A percentile compares a stretch with the other conserved stretches of the same genome.
phyloP scores from a whole-genome alignment of 371 early-diverging fungal genomes.

The Mucor sp. region DNA sequence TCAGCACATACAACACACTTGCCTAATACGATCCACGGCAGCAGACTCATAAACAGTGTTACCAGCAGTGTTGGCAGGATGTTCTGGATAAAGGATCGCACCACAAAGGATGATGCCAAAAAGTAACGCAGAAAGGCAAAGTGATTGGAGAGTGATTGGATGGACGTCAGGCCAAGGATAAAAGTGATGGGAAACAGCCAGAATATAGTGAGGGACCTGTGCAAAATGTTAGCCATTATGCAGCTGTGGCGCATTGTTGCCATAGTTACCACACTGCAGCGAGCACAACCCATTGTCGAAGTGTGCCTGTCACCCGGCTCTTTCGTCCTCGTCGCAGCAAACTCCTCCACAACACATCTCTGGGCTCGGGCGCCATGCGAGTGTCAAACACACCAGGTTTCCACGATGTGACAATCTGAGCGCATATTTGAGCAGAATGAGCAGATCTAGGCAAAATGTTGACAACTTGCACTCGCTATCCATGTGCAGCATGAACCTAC shows the following conservation, averaged over 20 bases:
- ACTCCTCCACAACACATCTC: slow-evolving; percentile 89
- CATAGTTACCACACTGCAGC: slow-evolving; percentile 55
- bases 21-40: slow-evolving; percentile 57
- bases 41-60: slow-evolving; percentile 67
- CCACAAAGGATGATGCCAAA: slow-evolving; percentile 50
- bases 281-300: slow-evolving; percentile 53
- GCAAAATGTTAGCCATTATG: background rate
- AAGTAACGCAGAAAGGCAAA: slow-evolving; percentile 58
- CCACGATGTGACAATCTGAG: slow-evolving; percentile 61
- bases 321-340: slow-evolving; percentile 60
- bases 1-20: background rate
- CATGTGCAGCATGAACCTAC: slow-evolving; percentile 26
- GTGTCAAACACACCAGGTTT: slow-evolving; percentile 74
- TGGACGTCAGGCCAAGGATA: slow-evolving; percentile 69
- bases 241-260: background rate
- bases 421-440: slow-evolving; percentile 61
- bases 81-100: slow-evolving; percentile 60
- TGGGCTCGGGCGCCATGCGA: slow-evolving; percentile 87
- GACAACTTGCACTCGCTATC: background rate
- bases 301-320: slow-evolving; percentile 35
- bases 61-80: slow-evolving; percentile 67
- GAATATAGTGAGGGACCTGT: slow-evolving; percentile 68
- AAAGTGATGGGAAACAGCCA: slow-evolving; percentile 72
- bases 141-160: slow-evolving; percentile 67
- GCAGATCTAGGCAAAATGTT: slow-evolving; percentile 17